Evolutionary conservation across 2,329 filamentous ascomycete genomes (phyloP), one percentile per base, ranked within the genome.

Genomic region (Diaporthe australafricana): DNA sequence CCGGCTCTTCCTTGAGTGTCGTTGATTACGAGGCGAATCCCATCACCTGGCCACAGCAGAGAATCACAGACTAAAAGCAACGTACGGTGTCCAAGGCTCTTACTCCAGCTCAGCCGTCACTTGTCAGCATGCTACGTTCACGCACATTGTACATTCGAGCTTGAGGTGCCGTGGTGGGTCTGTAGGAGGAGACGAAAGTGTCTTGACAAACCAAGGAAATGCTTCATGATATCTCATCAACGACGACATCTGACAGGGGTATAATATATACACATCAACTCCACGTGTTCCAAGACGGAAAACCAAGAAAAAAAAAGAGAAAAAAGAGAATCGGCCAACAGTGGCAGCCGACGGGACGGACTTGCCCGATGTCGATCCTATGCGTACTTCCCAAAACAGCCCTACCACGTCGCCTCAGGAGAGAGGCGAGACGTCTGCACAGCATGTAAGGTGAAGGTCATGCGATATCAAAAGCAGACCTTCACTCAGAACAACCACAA

Each of bases 261-360:
- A 68, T 68, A 68, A 30, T 48, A 68, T 32, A 32, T 68, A 68
- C 57, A 63, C 2, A 27, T 68, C 42, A 55, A 68, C 48, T 68
- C 50, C 52, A 32, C 38, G 20, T 56, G 38, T 68, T 47, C 57
- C 57, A 47, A 35, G 5, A 35, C 9, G 32, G 32, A 35, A 42
- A 62, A 38, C 14, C 12, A 27, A 50, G 27, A 12, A 32, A 12
- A 27, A 6, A 65, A 32, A 25, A 38, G 11, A 25, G 32, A 38
- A 7, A 42, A 55, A 68, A 20, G 6, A 56, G 35, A 25, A 32
- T 9, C 22, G n/a, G 65, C 6, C 48, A 53, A 27, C 32, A 68
- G 14, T 17, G 62, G 20, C 48, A 60, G 56, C n/a, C 22, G 22
- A 30, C 3, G 22, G 38, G 8, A 38, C 38, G 17, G 25, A 14